phyloP scores from a whole-genome alignment of 805 yeast genomes.

The Starmerella asiatica region DNA sequence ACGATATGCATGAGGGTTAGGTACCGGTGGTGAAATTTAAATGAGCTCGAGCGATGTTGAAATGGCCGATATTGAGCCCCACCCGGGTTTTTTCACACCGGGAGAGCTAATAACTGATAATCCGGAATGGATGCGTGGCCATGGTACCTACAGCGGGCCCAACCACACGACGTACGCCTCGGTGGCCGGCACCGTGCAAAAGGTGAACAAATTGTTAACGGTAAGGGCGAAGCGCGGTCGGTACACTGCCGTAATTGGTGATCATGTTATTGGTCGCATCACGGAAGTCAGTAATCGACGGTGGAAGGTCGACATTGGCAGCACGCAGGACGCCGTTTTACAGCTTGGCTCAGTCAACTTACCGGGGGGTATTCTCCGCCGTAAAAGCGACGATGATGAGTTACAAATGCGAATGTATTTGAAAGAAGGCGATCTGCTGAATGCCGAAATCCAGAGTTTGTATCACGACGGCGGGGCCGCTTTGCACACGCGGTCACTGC shows the following conservation, averaged over 20 bases:
- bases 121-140: constrained; percentile 97
- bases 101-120: constrained; percentile 95
- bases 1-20: no score
- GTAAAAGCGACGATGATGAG: constrained; percentile 92
- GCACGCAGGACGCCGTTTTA: constrained; percentile 80
- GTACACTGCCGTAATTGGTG: constrained; percentile 90
- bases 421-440: constrained; percentile 89
- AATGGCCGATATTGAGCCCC: constrained; percentile 4
- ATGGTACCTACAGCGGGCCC: constrained; percentile 67
- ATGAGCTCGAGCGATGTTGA: neutral
- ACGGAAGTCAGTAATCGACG: constrained; percentile 87
- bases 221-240: constrained; percentile 79
- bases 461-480: constrained; percentile 87
- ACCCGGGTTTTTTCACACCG: constrained; percentile 64
- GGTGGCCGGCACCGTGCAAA: constrained; percentile 78
- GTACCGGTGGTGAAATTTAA: no score
- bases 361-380: constrained; percentile 91
- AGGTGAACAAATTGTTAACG: constrained; percentile 75
- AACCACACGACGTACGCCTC: constrained; percentile 69
- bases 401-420: constrained; percentile 86
- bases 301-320: constrained; percentile 96
- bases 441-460: constrained; percentile 88
- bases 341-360: constrained; percentile 91
- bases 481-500: constrained; percentile 84
- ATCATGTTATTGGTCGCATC: constrained; percentile 85